A percentile compares a stretch with the other conserved stretches of the same genome.
Evolutionary conservation across 345 rosid genomes (phyloP).

Genomic region (Rhizophora mangle): DNA sequence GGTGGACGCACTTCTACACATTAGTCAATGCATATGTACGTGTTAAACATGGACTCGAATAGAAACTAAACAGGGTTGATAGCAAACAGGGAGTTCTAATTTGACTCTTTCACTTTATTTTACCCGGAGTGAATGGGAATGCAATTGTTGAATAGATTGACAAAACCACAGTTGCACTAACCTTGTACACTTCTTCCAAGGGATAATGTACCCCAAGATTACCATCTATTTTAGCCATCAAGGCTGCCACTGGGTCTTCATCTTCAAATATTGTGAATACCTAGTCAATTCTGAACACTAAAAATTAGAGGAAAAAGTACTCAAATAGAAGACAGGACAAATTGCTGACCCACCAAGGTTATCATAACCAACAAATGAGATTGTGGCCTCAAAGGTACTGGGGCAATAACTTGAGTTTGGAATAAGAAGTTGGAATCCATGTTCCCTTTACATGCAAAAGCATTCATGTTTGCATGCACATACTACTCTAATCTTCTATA

Average conservation of each 20-base stretch:
- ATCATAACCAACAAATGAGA: neutral
- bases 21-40: neutral
- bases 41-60: no score
- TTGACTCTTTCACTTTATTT: neutral
- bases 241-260: conserved; percentile 18
- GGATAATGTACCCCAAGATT: conserved; percentile 30
- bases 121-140: neutral
- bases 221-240: conserved; percentile 26
- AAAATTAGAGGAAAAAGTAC: neutral
- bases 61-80: no score
- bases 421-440: no score
- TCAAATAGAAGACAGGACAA: neutral
- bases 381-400: no score
- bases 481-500: no score
- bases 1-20: neutral
- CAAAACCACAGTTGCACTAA: neutral
- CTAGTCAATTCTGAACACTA: conserved; percentile 18
- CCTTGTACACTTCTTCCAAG: conserved; percentile 36
- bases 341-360: neutral
- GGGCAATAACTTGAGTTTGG: no score
- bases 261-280: conserved; percentile 19
- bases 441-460: no score
- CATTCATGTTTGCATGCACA: no score
- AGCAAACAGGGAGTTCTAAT: no score
- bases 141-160: neutral